A percentile compares a stretch with the other conserved stretches of the same genome.
Conservation (phyloP, 1,139 yeast genomes). For the Debaryomycetaceae sp. region DNA sequence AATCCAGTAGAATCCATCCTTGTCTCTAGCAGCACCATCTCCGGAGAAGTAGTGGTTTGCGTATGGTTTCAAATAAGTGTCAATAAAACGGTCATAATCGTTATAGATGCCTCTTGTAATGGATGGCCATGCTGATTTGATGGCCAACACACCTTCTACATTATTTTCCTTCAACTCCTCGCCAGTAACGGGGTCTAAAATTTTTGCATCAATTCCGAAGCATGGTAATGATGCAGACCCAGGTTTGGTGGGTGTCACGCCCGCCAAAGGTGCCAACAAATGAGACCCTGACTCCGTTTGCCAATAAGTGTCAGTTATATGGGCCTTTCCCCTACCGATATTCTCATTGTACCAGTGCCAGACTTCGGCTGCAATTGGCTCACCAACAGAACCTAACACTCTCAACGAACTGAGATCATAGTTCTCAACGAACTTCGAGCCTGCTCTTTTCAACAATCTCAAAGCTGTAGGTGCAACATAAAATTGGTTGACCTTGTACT, state of each 20-base stretch:
- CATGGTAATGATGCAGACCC: conserved; percentile 79
- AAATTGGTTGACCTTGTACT: conserved; percentile 75
- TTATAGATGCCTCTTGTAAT: conserved; percentile 74
- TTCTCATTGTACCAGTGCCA: conserved; percentile 90
- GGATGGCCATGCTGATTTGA: conserved; percentile 75
- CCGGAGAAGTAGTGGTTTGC: conserved; percentile 72
- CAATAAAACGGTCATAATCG: conserved; percentile 64
- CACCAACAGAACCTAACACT: conserved; percentile 84
- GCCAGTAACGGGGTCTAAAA: conserved; percentile 71
- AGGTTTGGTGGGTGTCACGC: conserved; percentile 72
- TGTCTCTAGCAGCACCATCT: conserved; percentile 80
- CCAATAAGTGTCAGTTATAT: conserved; percentile 80
- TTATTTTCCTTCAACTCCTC: conserved; percentile 58
- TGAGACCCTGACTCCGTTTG: conserved; percentile 82
- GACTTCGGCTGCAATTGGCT: conserved; percentile 88
- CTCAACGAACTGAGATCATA: conserved; percentile 66
- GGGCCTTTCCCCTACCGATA: conserved; percentile 72
- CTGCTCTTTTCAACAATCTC: conserved; percentile 79
- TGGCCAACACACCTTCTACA: conserved; percentile 74
- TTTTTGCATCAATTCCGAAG: conserved; percentile 67
- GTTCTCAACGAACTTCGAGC: conserved; percentile 61
- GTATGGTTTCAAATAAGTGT: conserved; percentile 70
- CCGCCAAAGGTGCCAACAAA: conserved; percentile 67
- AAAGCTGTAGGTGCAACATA: conserved; percentile 91
- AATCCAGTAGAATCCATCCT: conserved; percentile 77